Percentiles rank a stretch among this genome's conserved stretches.
Conservation (phyloP, 2,329 filamentous ascomycete species). For the Ascochyta koolunga region DNA sequence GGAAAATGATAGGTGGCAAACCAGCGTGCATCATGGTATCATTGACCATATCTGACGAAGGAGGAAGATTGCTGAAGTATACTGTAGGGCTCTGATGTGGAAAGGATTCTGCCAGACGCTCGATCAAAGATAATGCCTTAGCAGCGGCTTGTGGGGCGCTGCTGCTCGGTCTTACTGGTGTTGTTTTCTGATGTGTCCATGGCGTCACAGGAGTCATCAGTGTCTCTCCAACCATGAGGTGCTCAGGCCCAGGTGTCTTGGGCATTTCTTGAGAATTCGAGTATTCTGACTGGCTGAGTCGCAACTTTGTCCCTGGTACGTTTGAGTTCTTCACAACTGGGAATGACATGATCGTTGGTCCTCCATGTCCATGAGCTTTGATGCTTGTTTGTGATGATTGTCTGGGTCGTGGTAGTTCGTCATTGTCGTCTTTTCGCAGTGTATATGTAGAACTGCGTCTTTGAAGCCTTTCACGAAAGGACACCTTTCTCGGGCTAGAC, state of each 20-base stretch:
- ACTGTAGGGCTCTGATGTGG: slow-evolving; percentile 27
- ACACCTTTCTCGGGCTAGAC: slow-evolving; percentile 13
- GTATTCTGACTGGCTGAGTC: slow-evolving; percentile 69
- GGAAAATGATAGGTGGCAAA: slow-evolving; percentile 75
- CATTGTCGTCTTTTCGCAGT: slow-evolving; percentile 7
- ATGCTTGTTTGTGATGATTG: slow-evolving; percentile 49
- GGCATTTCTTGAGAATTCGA: slow-evolving; percentile 53
- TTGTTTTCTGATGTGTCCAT: slow-evolving; percentile 42
- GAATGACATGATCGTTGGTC: slow-evolving; percentile 64
- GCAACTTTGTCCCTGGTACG: slow-evolving; percentile 66
- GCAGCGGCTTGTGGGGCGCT: slow-evolving; percentile 22
- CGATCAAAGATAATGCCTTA: slow-evolving; percentile 26
- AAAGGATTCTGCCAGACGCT: slow-evolving; percentile 27
- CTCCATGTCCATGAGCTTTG: slow-evolving; percentile 46
- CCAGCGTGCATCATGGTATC: slow-evolving; percentile 63
- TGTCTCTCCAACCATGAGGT: slow-evolving; percentile 15
- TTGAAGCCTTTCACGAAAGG: slow-evolving; percentile 18
- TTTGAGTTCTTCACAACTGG: slow-evolving; percentile 78
- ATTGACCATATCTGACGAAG: slow-evolving; percentile 54
- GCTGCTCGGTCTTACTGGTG: slow-evolving; percentile 21
- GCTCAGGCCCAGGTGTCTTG: slow-evolving; percentile 36
- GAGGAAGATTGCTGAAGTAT: slow-evolving; percentile 50
- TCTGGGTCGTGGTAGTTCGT: slow-evolving; percentile 20
- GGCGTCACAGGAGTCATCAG: slow-evolving; percentile 37
- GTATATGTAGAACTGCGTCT: background rate